A percentile compares a stretch with the other conserved stretches of the same genome.
These are phyloP conservation scores for Dalbergia cultrata DNA, from an alignment of 306 rosid genomes.

Conservation along the genomic window DNA sequence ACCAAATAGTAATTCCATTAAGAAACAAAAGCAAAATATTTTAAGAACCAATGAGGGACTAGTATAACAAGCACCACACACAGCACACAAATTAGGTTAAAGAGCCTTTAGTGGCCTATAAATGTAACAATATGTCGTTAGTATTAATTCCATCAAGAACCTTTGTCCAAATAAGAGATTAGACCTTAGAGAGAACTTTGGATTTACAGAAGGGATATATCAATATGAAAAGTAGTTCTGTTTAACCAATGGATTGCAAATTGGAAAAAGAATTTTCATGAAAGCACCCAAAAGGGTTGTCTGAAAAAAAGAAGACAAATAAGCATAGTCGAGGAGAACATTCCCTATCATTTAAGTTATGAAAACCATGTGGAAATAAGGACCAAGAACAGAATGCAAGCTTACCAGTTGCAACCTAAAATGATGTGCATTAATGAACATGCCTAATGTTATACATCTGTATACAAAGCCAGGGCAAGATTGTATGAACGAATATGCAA, in stretches of 20 bases:
- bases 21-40: background rate
- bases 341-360: background rate
- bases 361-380: background rate
- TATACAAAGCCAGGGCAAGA: constrained; percentile 28
- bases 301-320: background rate
- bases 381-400: constrained; percentile 1
- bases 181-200: background rate
- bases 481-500: background rate
- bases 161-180: constrained; percentile 16
- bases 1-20: background rate
- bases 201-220: background rate
- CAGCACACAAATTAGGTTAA: background rate
- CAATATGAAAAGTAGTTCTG: background rate
- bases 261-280: constrained; percentile 17
- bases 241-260: constrained; percentile 2
- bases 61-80: constrained; percentile 10
- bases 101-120: background rate
- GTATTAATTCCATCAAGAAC: background rate
- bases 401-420: background rate
- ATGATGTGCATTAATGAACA: constrained; percentile 10
- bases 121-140: background rate
- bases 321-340: background rate
- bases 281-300: background rate
- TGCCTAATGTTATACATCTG: background rate
- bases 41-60: background rate